phyloP scores from a whole-genome alignment of 176 grass and related monocot genomes.

The Bothriochloa decipiens region DNA sequence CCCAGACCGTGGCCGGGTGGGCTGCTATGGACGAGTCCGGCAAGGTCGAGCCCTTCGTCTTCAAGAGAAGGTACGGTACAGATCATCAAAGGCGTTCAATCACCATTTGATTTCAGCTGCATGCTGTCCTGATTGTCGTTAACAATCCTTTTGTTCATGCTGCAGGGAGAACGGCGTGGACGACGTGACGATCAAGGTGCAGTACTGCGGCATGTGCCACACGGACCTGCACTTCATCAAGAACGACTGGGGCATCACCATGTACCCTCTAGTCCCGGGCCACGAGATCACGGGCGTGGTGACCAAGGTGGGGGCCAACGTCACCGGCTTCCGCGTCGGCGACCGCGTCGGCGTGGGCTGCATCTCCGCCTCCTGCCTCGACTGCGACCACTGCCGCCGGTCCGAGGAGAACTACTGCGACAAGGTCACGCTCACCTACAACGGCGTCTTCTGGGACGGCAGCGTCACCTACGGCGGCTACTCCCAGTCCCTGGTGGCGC shows the following conservation, averaged over 20 bases:
- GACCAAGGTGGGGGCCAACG: slow-evolving; percentile 58
- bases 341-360: slow-evolving; percentile 91
- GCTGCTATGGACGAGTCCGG: slow-evolving; percentile 67
- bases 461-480: slow-evolving; percentile 91
- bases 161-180: slow-evolving; percentile 42
- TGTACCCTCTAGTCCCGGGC: slow-evolving; percentile 74
- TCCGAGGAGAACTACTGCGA: slow-evolving; percentile 95
- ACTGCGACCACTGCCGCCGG: slow-evolving; percentile 66
- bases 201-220: slow-evolving; percentile 92
- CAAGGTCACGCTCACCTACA: slow-evolving; percentile 77
- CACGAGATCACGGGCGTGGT: slow-evolving; percentile 90
- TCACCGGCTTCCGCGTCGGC: slow-evolving; percentile 48
- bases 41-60: slow-evolving; percentile 60
- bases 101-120: neutral
- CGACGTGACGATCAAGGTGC: slow-evolving; percentile 79
- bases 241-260: slow-evolving; percentile 93
- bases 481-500: slow-evolving; percentile 66
- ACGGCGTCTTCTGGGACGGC: slow-evolving; percentile 84
- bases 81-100: neutral
- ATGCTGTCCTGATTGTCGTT: neutral
- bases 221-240: slow-evolving; percentile 75
- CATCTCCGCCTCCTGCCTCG: slow-evolving; percentile 64
- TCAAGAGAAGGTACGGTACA: slow-evolving; percentile 59
- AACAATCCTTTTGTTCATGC: neutral
- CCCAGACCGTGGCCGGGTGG: slow-evolving; percentile 70